Conservation (phyloP, 352 stramenopile species). For the Globisporangium megalacanthum region DNA sequence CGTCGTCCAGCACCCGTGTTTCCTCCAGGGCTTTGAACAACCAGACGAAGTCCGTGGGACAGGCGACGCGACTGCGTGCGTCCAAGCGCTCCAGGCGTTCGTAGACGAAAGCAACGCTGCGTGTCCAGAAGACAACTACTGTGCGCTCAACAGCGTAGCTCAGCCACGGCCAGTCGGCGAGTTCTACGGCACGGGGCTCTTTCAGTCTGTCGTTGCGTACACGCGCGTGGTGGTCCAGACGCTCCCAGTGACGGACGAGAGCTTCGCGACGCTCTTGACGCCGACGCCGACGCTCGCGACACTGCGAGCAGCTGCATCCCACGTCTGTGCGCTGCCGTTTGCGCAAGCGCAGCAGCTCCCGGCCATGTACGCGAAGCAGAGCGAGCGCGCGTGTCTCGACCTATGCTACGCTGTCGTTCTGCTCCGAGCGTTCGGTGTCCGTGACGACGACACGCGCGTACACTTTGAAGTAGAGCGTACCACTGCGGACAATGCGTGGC, state of each 20-base stretch:
- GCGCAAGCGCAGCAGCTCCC: slow-evolving; percentile 2
- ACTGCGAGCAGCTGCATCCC: slow-evolving; percentile 28
- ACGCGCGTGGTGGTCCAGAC: slow-evolving; percentile 28
- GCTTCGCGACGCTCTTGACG: slow-evolving; percentile 23
- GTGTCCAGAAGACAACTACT: slow-evolving; percentile 50
- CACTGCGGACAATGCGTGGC: slow-evolving; percentile 29
- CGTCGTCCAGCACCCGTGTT: slow-evolving; percentile 42
- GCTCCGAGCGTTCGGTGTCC: slow-evolving; percentile 45
- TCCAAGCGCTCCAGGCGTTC: slow-evolving; percentile 31
- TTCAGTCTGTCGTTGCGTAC: slow-evolving; percentile 18
- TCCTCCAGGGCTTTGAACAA: slow-evolving; percentile 20
- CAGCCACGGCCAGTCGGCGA: slow-evolving; percentile 35
- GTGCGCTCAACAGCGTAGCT: slow-evolving; percentile 32
- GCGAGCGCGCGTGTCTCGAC: slow-evolving; percentile 44
- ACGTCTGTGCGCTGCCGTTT: slow-evolving; percentile 27
- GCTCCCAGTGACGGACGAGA: slow-evolving; percentile 6
- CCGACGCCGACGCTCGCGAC: slow-evolving; percentile 35
- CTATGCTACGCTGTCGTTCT: slow-evolving; percentile 61
- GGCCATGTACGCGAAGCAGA: slow-evolving; percentile 15
- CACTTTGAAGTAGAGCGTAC: slow-evolving; percentile 24
- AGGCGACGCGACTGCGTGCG: slow-evolving; percentile 27
- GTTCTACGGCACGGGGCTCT: slow-evolving; percentile 49
- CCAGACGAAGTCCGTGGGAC: slow-evolving; percentile 8
- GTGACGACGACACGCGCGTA: slow-evolving; percentile 44
- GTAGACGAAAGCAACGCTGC: slow-evolving; percentile 41